Evolutionary conservation across 495 filamentous ascomycete genomes (phyloP).

Genomic region (Neurospora sp.): DNA sequence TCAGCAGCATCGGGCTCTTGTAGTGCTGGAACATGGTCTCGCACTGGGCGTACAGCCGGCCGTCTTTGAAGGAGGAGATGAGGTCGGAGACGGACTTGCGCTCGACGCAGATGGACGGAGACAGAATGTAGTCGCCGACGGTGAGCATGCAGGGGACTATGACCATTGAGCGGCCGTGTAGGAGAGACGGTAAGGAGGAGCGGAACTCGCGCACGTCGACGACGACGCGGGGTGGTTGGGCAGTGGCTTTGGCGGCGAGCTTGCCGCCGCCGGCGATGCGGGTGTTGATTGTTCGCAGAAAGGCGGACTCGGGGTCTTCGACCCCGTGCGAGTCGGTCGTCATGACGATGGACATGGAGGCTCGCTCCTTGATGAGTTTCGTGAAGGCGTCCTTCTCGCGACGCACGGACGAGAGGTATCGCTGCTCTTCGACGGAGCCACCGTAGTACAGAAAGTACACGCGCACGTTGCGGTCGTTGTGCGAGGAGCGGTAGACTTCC

Average conservation of each 20-base stretch:
- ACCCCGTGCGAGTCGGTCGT: slow-evolving; percentile 54
- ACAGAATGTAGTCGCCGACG: slow-evolving; percentile 92
- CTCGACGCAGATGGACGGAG: slow-evolving; percentile 83
- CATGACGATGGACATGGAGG: slow-evolving; percentile 83
- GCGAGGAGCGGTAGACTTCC: slow-evolving; percentile 91
- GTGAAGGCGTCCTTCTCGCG: slow-evolving; percentile 94
- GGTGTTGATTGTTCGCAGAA: slow-evolving; percentile 92
- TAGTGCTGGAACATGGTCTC: slow-evolving; percentile 94
- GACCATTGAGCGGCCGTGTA: slow-evolving; percentile 77
- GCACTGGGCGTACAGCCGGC: slow-evolving; percentile 81
- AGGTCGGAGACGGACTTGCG: slow-evolving; percentile 88
- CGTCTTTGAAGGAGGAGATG: slow-evolving; percentile 82
- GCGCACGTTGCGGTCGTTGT: slow-evolving; percentile 75
- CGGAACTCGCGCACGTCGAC: slow-evolving; percentile 95
- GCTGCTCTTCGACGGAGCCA: slow-evolving; percentile 90
- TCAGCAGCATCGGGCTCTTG: slow-evolving; percentile 80
- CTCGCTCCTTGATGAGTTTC: slow-evolving; percentile 83
- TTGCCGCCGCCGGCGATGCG: slow-evolving; percentile 90
- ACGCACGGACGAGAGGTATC: slow-evolving; percentile 79
- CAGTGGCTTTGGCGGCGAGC: slow-evolving; percentile 60
- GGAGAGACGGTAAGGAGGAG: slow-evolving; percentile 79
- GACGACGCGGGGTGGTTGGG: slow-evolving; percentile 83
- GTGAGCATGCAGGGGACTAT: slow-evolving; percentile 92
- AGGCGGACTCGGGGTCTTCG: slow-evolving; percentile 72
- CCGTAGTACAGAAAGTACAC: slow-evolving; percentile 97